Evolutionary conservation across 2,329 filamentous ascomycete species (phyloP), one percentile per base, ranked within the genome.

Genomic region (Cercospora citrullina): DNA sequence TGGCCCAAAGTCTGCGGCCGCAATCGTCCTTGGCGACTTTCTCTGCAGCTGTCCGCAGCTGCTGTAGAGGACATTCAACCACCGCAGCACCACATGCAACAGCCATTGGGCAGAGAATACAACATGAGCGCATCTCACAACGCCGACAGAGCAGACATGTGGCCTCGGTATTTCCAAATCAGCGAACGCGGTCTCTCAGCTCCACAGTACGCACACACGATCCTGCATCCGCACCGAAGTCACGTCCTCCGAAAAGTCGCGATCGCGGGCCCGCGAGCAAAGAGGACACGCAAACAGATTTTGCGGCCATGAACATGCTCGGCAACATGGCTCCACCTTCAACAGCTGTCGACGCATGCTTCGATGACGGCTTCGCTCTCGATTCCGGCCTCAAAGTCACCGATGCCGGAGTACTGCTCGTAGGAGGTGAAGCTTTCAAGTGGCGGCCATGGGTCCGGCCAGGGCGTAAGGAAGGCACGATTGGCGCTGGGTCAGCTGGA

Each of bases 351-450:
- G 93, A 97, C 74, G 89, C 91, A 5, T 96, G 92, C 81, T 87
- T 91, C 68, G 82, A 86, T 68, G 89, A 94, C 74, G 95, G 95
- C 1, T 99, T 99, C 79, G 88, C 91, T 71, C 84, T 99, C 57
- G 91, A 95, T 80, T 96, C 89, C 74, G 93, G 94, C 10, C 82
- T 91, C 39, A 89, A 87, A 63, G 87, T 96, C 31, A 81, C 83
- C 1, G 87, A 87, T 0, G 85, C 87, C 62, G 94, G 93, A 0
- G 86, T 93, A 28, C 78, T 99, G 69, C 84, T 99, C 5, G 86
- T 97, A 1, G 90, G 89, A 48, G 94, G 94, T 5, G 93, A 98
- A 80, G 93, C 90, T 0, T 98, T 97, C 78, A 81, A 84, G 61
- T 99, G 95, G 95, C 84, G 87, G 77, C 95, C 95, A 4, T 97